Percentiles rank a stretch among this genome's conserved stretches.
Evolutionary conservation across 768 basidiomycete genomes (phyloP).

Genomic region (Leccinum subtestaceum): DNA sequence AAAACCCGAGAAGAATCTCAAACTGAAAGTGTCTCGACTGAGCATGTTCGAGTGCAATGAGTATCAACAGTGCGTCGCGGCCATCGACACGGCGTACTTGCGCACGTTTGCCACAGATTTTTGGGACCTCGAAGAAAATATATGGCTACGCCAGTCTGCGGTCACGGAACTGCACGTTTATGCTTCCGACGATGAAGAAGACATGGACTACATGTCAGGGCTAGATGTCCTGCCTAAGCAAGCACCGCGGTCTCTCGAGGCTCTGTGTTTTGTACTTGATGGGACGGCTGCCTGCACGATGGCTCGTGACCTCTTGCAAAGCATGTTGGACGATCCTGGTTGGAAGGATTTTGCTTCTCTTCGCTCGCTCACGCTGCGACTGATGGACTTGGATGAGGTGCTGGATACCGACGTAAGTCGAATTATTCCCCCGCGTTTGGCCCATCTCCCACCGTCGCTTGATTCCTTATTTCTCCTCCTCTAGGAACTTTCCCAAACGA

Average conservation of each 20-base stretch:
- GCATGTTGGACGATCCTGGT: not conserved
- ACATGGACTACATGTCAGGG: not conserved
- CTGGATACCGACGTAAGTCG: not conserved
- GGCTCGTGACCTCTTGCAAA: not conserved
- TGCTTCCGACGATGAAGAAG: not conserved
- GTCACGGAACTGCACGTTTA: not conserved
- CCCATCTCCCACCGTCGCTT: no score
- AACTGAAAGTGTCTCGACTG: not conserved
- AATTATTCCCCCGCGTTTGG: no score
- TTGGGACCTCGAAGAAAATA: not conserved
- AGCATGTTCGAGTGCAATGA: not conserved
- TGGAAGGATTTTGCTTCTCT: not conserved
- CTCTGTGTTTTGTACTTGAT: not conserved
- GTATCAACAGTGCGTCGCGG: not conserved
- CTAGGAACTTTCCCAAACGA: not conserved
- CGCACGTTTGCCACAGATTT: not conserved
- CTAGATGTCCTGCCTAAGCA: not conserved
- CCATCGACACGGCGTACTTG: not conserved
- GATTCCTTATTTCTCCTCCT: no score
- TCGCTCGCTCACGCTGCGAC: not conserved
- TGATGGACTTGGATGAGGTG: not conserved
- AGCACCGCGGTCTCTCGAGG: not conserved
- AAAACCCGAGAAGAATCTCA: no score
- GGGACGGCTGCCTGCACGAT: not conserved
- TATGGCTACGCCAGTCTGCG: not conserved